Evolutionary conservation across 441 rosid genomes (phyloP).

Genomic region (Theobroma grandiflorum): DNA sequence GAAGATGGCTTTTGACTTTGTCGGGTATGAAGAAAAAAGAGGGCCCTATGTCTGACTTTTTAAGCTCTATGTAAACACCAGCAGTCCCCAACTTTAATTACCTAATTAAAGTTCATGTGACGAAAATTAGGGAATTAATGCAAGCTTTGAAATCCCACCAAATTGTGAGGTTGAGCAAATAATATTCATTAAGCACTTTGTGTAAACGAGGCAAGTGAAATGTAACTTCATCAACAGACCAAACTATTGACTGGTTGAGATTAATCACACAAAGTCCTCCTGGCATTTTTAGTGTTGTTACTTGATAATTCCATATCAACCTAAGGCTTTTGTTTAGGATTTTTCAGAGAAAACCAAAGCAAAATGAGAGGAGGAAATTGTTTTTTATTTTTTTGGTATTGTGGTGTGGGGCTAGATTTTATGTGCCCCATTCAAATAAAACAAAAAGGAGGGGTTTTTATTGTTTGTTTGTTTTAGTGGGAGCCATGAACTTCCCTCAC

Average conservation of each 20-base stretch:
- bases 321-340: not conserved
- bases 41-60: not conserved
- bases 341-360: not conserved
- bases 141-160: slow-evolving; percentile 12
- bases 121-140: not conserved
- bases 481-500: not conserved
- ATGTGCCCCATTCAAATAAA: not conserved
- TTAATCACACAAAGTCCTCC: not conserved
- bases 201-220: not conserved
- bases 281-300: not conserved
- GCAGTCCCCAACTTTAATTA: not conserved
- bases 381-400: not conserved
- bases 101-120: not conserved
- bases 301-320: not conserved
- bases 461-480: not conserved
- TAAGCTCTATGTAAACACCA: not conserved
- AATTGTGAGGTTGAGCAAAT: not conserved
- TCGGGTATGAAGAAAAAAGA: not conserved
- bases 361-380: not conserved
- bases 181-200: not conserved
- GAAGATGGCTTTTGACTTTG: not conserved
- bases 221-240: not conserved
- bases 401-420: not conserved
- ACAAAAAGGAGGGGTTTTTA: not conserved
- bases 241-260: not conserved